Evolutionary conservation across 2,329 filamentous ascomycete species (phyloP).

Genomic region (Dothistroma septosporum): DNA sequence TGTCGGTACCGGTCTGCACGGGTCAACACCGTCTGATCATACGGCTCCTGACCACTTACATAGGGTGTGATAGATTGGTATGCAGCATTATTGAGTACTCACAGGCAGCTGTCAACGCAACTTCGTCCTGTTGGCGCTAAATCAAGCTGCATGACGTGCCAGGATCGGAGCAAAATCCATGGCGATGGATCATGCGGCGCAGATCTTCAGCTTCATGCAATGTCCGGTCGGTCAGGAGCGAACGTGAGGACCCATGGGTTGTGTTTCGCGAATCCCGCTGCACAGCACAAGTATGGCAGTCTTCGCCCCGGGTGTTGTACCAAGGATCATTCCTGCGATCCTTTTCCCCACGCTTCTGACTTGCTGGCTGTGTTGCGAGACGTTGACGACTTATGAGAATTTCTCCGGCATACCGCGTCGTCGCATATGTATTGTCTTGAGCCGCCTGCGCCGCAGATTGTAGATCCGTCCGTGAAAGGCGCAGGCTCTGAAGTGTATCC

Average conservation of each 20-base stretch:
- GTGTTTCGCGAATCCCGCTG: not conserved
- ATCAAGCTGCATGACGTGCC: not conserved
- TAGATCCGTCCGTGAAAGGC: no score
- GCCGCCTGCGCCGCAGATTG: no score
- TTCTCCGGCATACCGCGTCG: no score
- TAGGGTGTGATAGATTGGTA: not conserved
- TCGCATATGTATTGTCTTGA: no score
- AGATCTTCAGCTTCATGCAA: not conserved
- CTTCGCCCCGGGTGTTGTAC: not conserved
- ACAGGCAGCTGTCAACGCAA: not conserved
- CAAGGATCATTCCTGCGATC: not conserved
- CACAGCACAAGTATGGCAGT: not conserved
- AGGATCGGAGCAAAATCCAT: slow-evolving; percentile 1
- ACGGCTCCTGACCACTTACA: not conserved
- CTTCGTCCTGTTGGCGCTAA: not conserved
- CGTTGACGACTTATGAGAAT: not conserved
- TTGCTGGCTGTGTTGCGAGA: not conserved
- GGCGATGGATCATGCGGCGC: not conserved
- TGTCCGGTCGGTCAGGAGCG: not conserved
- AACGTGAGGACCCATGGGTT: not conserved
- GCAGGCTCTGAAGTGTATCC: no score
- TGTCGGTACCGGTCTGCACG: not conserved
- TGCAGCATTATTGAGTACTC: not conserved
- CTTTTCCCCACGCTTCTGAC: not conserved
- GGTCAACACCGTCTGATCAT: not conserved